phyloP scores from a whole-genome alignment of 805 yeast genomes.

The Ogataea salicorniae region DNA sequence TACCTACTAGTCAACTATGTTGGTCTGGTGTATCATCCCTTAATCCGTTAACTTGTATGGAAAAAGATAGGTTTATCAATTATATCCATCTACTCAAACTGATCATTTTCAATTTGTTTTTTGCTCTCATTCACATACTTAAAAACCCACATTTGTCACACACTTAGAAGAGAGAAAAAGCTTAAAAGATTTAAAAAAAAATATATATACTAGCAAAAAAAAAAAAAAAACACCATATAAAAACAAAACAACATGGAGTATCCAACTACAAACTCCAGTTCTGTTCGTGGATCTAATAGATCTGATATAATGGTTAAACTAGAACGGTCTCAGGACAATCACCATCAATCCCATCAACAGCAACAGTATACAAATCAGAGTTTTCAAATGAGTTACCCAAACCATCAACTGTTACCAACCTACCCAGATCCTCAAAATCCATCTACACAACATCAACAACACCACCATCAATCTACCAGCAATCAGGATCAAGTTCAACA shows the following conservation, averaged over 20 bases:
- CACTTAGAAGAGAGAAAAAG: too few species aligned
- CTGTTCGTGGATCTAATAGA: background rate
- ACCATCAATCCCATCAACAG: background rate
- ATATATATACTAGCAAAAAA: too few species aligned
- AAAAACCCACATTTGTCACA: too few species aligned
- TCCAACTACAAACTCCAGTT: background rate
- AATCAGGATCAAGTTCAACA: slow-evolving; percentile 6
- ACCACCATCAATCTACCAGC: slow-evolving; percentile 2
- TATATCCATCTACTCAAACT: too few species aligned
- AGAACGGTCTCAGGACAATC: background rate
- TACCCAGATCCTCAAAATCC: background rate
- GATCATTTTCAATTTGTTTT: too few species aligned
- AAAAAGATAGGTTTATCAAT: too few species aligned
- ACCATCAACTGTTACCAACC: background rate
- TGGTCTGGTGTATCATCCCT: too few species aligned
- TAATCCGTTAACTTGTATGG: too few species aligned
- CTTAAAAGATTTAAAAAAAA: too few species aligned
- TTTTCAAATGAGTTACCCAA: background rate
- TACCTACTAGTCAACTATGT: too few species aligned
- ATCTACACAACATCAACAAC: slow-evolving; percentile 2
- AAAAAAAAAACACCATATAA: background rate
- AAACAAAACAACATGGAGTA: background rate
- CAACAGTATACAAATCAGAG: background rate
- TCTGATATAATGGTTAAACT: background rate
- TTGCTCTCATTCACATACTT: too few species aligned